A percentile compares a stretch with the other conserved stretches of the same genome.
phyloP scores from a whole-genome alignment of 2,329 filamentous ascomycete genomes.

The Aquanectria penicillioides region DNA sequence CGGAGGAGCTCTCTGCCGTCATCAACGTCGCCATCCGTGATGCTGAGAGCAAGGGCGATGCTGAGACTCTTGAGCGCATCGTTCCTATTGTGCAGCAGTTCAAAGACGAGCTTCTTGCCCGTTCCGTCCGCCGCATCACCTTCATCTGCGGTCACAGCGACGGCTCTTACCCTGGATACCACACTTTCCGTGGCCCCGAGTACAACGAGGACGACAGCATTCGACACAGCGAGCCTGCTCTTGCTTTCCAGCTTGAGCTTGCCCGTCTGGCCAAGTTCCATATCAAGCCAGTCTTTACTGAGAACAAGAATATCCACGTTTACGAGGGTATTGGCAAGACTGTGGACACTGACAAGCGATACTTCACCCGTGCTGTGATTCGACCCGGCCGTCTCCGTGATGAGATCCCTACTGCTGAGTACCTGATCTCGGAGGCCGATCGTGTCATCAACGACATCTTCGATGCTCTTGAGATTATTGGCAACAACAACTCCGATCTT shows the following conservation, averaged over 20 bases:
- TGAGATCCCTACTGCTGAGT: slow-evolving; percentile 98
- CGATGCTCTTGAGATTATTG: slow-evolving; percentile 96
- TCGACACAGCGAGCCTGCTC: slow-evolving; percentile 93
- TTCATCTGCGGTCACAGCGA: slow-evolving; percentile 97
- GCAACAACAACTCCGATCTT: slow-evolving; percentile 98
- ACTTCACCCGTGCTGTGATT: slow-evolving; percentile 97
- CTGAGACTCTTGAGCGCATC: slow-evolving; percentile 81
- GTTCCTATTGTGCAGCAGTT: slow-evolving; percentile 78
- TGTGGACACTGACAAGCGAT: slow-evolving; percentile 95
- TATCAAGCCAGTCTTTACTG: slow-evolving; percentile 97
- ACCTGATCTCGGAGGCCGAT: slow-evolving; percentile 96
- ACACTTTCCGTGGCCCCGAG: slow-evolving; percentile 92
- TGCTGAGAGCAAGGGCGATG: slow-evolving; percentile 83
- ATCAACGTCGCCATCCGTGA: slow-evolving; percentile 93
- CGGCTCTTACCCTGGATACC: slow-evolving; percentile 95
- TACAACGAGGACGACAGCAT: slow-evolving; percentile 96
- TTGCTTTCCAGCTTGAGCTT: slow-evolving; percentile 98
- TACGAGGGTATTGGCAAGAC: slow-evolving; percentile 97
- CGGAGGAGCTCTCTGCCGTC: slow-evolving; percentile 87
- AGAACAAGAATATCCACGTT: slow-evolving; percentile 99
- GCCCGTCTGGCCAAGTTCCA: slow-evolving; percentile 94
- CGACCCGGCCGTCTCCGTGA: slow-evolving; percentile 93
- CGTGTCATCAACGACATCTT: slow-evolving; percentile 97
- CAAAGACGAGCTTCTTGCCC: slow-evolving; percentile 84
- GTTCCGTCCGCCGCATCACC: slow-evolving; percentile 87